Percentiles rank a stretch among this genome's conserved stretches.
phyloP scores from a whole-genome alignment of 1,284 basidiomycete genomes.

The Afroboletus lepidellus region DNA sequence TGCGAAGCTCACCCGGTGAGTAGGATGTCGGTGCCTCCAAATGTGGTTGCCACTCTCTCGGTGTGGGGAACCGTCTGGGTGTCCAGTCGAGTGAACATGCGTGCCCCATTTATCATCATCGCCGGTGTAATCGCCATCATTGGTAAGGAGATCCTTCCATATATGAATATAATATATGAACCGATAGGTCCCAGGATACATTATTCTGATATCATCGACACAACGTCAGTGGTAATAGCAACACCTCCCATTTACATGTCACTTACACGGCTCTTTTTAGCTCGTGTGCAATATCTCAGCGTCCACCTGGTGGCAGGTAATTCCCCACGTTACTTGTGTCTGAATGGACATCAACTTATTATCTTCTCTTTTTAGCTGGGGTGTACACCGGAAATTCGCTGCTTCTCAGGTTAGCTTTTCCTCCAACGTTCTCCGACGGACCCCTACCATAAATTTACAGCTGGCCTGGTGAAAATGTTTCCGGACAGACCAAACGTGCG shows the following conservation, averaged over 20 bases:
- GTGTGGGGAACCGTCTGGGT: constrained; percentile 52
- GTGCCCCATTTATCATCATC: constrained; percentile 60
- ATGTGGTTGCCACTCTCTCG: constrained; percentile 48
- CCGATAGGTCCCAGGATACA: constrained; percentile 46
- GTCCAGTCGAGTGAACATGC: constrained; percentile 44
- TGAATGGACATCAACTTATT: neutral
- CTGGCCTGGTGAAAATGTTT: constrained; percentile 73
- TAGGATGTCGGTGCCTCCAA: constrained; percentile 60
- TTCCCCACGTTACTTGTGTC: neutral
- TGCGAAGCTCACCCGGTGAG: neutral
- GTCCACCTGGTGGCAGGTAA: constrained; percentile 52
- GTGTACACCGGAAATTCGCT: constrained; percentile 62
- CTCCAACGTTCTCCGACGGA: constrained; percentile 2
- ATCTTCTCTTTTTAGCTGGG: constrained; percentile 38
- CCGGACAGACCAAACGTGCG: constrained; percentile 68
- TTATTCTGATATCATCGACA: constrained; percentile 54
- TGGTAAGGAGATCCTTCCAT: constrained; percentile 38
- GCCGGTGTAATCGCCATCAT: constrained; percentile 53
- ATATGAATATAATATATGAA: neutral
- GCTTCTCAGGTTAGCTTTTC: constrained; percentile 40
- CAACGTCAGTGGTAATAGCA: constrained; percentile 37
- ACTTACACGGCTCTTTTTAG: constrained; percentile 23
- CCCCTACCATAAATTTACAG: constrained; percentile 26
- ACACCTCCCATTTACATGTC: neutral
- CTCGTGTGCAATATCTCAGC: constrained; percentile 60